Conservation (phyloP, 495 filamentous ascomycete genomes). For the Penicillium ucsense region DNA sequence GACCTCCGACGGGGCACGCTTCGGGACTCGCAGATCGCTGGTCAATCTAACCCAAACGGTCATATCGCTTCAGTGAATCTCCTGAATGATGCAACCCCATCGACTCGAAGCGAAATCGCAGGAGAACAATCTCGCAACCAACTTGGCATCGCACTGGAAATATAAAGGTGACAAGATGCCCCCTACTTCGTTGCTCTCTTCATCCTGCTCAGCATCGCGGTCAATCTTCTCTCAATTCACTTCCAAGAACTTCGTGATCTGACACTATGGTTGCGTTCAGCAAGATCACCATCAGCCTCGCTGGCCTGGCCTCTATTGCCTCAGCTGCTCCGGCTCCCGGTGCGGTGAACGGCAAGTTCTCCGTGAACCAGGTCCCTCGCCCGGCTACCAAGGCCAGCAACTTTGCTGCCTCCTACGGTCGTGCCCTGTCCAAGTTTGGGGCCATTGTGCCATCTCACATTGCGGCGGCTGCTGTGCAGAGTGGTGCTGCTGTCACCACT, state of each 20-base stretch:
- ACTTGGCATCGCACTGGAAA: neutral
- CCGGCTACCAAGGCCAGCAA: slow-evolving; percentile 20
- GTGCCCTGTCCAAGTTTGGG: slow-evolving; percentile 33
- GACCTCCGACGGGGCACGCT: too few relatives aligned
- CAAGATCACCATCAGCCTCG: slow-evolving; percentile 17
- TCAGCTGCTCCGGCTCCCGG: slow-evolving; percentile 17
- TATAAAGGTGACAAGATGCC: slow-evolving; percentile 5
- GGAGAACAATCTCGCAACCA: too few relatives aligned
- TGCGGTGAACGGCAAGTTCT: slow-evolving; percentile 21
- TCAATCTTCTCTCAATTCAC: neutral
- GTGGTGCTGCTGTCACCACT: slow-evolving; percentile 35
- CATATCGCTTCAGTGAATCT: too few relatives aligned
- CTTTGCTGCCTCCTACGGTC: slow-evolving; percentile 29
- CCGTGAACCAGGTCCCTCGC: slow-evolving; percentile 24
- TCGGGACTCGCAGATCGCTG: too few relatives aligned
- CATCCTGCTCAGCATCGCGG: neutral
- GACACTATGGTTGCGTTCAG: slow-evolving; percentile 27
- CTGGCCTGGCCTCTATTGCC: slow-evolving; percentile 19
- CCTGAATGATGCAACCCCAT: too few relatives aligned
- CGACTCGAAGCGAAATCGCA: too few relatives aligned
- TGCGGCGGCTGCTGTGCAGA: slow-evolving; percentile 27
- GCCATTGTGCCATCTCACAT: slow-evolving; percentile 28
- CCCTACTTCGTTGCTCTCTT: neutral
- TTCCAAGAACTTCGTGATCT: neutral
- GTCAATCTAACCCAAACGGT: too few relatives aligned